Evolutionary conservation across 148 eudicot species (phyloP).

Genomic region (Rhododendron mucronatum): DNA sequence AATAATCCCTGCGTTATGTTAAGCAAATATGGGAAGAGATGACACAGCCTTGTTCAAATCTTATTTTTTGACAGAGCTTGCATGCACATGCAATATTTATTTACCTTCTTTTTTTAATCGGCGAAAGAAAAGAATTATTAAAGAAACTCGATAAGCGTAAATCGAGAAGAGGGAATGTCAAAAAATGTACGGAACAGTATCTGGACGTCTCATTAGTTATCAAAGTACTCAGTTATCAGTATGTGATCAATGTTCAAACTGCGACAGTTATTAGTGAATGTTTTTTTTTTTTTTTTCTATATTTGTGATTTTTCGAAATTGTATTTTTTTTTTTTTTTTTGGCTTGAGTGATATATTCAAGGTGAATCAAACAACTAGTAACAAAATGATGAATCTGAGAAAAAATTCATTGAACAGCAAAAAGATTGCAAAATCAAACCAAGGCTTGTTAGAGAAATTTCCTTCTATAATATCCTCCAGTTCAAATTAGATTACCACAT

Average conservation of each 20-base stretch:
- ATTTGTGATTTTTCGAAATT: no score
- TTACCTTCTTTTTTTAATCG: not conserved
- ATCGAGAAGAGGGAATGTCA: not conserved
- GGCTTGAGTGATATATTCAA: not conserved
- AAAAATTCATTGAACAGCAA: no score
- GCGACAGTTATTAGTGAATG: not conserved
- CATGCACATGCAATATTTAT: not conserved
- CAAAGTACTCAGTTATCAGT: not conserved
- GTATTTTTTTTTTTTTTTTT: no score
- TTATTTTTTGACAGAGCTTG: not conserved
- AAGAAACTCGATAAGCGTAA: not conserved
- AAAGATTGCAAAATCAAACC: not conserved
- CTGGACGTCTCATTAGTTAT: not conserved
- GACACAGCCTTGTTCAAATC: not conserved
- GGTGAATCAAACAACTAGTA: not conserved
- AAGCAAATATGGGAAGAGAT: not conserved
- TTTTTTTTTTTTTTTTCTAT: not conserved
- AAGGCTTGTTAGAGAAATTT: not conserved
- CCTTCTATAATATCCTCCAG: no score
- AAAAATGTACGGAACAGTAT: not conserved
- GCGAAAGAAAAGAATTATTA: no score
- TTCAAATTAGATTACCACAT: no score
- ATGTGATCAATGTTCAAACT: not conserved
- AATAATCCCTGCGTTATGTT: not conserved
- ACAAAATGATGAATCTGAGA: not conserved